These are phyloP conservation scores for Didymosphaeria variabile DNA, from an alignment of 2,329 filamentous ascomycete species.

Conservation along the genomic window DNA sequence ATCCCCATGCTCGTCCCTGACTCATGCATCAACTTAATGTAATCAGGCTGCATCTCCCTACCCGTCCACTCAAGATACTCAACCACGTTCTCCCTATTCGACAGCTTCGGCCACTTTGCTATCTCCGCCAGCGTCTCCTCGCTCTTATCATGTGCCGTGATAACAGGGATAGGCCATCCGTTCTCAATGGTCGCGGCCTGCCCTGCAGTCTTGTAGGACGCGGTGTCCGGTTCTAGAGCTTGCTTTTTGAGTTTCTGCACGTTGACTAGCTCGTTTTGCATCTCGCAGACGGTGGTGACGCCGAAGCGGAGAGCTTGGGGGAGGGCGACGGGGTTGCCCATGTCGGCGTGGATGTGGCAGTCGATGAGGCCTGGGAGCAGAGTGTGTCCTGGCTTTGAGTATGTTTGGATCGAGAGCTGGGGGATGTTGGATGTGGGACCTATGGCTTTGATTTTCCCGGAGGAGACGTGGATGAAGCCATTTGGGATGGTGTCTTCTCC, in stretches of 20 bases:
- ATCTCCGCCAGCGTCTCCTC: conserved; percentile 51
- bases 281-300: conserved; percentile 62
- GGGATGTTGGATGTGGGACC: conserved; percentile 32
- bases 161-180: conserved; percentile 61
- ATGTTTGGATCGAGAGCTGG: conserved; percentile 30
- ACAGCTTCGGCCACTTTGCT: conserved; percentile 59
- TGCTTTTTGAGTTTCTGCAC: conserved; percentile 42
- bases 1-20: conserved; percentile 52
- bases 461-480: conserved; percentile 53
- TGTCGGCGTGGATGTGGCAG: conserved; percentile 59
- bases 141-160: conserved; percentile 51
- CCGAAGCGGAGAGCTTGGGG: conserved; percentile 59
- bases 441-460: conserved; percentile 53
- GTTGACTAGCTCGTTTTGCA: conserved; percentile 52
- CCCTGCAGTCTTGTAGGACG: conserved; percentile 60
- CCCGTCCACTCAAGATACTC: conserved; percentile 54
- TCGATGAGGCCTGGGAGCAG: conserved; percentile 62
- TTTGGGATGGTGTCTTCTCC: conserved; percentile 53
- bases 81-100: conserved; percentile 51
- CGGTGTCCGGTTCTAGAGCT: conserved; percentile 45
- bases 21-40: conserved; percentile 64
- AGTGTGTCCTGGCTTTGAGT: conserved; percentile 58
- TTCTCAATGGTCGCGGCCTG: conserved; percentile 61
- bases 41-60: conserved; percentile 54
- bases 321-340: conserved; percentile 51